A percentile compares a stretch with the other conserved stretches of the same genome.
Evolutionary conservation across 257 asterid species (phyloP).

Genomic region (Cynanchum wilfordii): DNA sequence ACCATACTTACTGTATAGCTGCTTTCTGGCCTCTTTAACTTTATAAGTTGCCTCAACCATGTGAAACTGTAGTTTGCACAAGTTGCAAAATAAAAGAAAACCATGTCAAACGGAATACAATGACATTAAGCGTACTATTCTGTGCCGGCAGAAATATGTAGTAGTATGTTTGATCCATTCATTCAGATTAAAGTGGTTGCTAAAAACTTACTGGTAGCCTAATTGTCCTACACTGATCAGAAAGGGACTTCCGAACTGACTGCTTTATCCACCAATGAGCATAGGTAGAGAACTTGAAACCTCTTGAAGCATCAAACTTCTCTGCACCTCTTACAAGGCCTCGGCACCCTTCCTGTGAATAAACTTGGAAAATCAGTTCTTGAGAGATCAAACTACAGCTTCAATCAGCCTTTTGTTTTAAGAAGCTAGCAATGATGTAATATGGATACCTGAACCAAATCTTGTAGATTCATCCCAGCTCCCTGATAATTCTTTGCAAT

Average conservation of each 20-base stretch:
- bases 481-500: conserved; percentile 93
- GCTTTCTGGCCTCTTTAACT: conserved; percentile 93
- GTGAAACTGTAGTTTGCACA: conserved; percentile 55
- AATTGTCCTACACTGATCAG: conserved; percentile 38
- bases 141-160: background rate
- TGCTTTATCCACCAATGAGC: conserved; percentile 99
- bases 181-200: background rate
- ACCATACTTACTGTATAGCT: conserved; percentile 58
- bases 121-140: background rate
- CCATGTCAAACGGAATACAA: background rate
- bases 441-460: conserved; percentile 82
- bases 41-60: conserved; percentile 86
- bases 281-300: conserved; percentile 90
- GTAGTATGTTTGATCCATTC: background rate
- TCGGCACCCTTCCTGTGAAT: conserved; percentile 82
- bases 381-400: conserved; percentile 1
- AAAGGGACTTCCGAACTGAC: conserved; percentile 36
- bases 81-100: conserved; percentile 4
- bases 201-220: conserved; percentile 25
- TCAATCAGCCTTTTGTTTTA: conserved; percentile 10
- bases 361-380: conserved; percentile 15
- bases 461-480: conserved; percentile 87
- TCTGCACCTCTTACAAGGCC: conserved; percentile 89
- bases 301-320: conserved; percentile 85
- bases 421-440: background rate